These are phyloP conservation scores for Sonneratia alba DNA, from an alignment of 345 rosid species.

Conservation along the genomic window DNA sequence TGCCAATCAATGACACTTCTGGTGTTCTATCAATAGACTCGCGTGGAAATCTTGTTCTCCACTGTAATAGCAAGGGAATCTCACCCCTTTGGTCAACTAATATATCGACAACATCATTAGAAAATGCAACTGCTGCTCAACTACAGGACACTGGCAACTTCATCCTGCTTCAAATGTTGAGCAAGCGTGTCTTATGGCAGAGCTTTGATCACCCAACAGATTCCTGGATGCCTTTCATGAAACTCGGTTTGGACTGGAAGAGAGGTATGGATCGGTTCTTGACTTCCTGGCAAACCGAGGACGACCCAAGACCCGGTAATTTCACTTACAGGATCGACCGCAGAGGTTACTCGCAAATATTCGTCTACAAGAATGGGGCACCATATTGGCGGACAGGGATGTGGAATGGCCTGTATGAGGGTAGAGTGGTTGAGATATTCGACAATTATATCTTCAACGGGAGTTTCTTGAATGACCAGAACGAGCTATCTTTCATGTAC, in stretches of 20 bases:
- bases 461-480: constrained; percentile 18
- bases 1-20: constrained; percentile 20
- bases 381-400: constrained; percentile 22
- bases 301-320: constrained; percentile 29
- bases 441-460: constrained; percentile 10
- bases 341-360: constrained; percentile 29
- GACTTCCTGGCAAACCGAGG: constrained; percentile 26
- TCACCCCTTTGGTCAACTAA: constrained; percentile 23
- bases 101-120: neutral
- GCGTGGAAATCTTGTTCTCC: constrained; percentile 15
- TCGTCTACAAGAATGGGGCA: constrained; percentile 11
- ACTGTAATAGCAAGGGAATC: constrained; percentile 4
- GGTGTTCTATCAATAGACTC: constrained; percentile 17
- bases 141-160: constrained; percentile 35
- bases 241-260: constrained; percentile 23
- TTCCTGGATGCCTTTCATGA: constrained; percentile 37
- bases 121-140: constrained; percentile 11
- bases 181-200: constrained; percentile 15
- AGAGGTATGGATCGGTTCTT: constrained; percentile 16
- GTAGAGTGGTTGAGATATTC: constrained; percentile 28
- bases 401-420: constrained; percentile 38
- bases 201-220: constrained; percentile 30
- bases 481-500: constrained; percentile 24
- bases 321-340: constrained; percentile 16
- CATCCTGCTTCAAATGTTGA: constrained; percentile 17